phyloP scores from a whole-genome alignment of 164 flowering plant species.

The Magnolia kwangsiensis region DNA sequence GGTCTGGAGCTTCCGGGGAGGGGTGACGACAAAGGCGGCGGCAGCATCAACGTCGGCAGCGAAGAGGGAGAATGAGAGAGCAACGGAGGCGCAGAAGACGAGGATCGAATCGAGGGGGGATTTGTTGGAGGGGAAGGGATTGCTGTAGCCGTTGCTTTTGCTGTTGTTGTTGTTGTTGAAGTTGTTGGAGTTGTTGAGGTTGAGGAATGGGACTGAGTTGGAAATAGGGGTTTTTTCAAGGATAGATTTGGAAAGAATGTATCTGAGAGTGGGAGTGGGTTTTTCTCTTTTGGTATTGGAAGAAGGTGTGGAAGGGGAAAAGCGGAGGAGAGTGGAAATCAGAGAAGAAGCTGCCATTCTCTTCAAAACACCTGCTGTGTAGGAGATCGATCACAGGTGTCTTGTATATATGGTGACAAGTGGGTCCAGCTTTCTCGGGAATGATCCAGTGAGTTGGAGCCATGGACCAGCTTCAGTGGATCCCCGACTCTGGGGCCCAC shows the following conservation, averaged over 20 bases:
- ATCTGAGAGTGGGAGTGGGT: conserved; percentile 4
- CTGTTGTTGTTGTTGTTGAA: not conserved
- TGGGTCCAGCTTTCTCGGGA: too few species aligned
- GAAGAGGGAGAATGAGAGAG: conserved; percentile 54
- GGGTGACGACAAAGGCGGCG: conserved; percentile 67
- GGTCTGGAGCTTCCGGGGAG: conserved; percentile 73
- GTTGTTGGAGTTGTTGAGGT: not conserved
- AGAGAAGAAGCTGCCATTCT: conserved; percentile 4
- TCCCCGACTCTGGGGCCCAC: too few species aligned
- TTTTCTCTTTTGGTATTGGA: conserved; percentile 23
- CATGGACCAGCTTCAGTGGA: too few species aligned
- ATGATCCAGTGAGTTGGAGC: too few species aligned
- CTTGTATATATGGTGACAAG: too few species aligned
- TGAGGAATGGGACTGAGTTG: conserved; percentile 8
- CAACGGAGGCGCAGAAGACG: conserved; percentile 57
- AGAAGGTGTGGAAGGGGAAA: conserved; percentile 16
- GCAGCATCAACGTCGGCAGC: conserved; percentile 60
- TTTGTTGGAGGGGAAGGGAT: not conserved
- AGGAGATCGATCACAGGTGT: too few species aligned
- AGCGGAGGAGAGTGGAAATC: conserved; percentile 10
- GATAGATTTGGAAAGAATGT: conserved; percentile 12
- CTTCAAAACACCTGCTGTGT: not conserved
- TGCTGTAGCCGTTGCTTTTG: not conserved
- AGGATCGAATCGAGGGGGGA: conserved; percentile 39
- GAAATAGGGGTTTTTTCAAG: conserved; percentile 4